Conservation (phyloP, 2,329 filamentous ascomycete species). For the Scopulariopsis brevicaulis region DNA sequence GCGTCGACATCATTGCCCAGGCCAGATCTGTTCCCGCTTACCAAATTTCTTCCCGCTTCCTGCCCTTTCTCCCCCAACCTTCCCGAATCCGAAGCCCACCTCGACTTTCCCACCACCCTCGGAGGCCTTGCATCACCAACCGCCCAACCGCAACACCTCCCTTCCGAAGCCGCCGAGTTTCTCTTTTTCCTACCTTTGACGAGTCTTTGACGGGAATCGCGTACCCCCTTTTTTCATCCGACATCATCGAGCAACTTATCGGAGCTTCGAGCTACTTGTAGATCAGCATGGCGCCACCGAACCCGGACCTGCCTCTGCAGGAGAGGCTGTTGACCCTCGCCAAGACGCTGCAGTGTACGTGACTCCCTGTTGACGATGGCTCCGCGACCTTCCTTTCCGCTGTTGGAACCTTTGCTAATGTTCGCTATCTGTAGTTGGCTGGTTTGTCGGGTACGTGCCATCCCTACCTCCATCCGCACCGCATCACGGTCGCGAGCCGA, state of each 20-base stretch:
- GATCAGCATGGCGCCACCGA: slow-evolving; percentile 33
- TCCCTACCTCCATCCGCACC: slow-evolving; percentile 1
- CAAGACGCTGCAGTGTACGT: slow-evolving; percentile 84
- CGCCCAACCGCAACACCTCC: neutral
- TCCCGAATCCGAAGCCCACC: too few species aligned
- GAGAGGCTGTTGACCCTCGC: slow-evolving; percentile 69
- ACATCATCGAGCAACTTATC: neutral
- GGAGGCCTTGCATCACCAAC: neutral
- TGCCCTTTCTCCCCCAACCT: neutral
- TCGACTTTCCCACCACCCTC: neutral
- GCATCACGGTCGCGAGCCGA: neutral
- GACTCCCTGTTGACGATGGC: slow-evolving; percentile 11
- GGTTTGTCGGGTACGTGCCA: slow-evolving; percentile 63
- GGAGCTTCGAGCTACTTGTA: neutral
- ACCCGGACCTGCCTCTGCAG: slow-evolving; percentile 55
- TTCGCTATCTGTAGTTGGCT: slow-evolving; percentile 43
- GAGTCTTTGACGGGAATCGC: too few species aligned
- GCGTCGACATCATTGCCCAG: slow-evolving; percentile 4
- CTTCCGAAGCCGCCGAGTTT: neutral
- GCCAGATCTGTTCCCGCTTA: neutral
- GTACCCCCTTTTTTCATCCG: neutral
- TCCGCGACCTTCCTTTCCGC: neutral
- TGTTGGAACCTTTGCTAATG: neutral
- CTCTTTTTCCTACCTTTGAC: too few species aligned
- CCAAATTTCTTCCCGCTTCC: slow-evolving; percentile 1